phyloP scores from a whole-genome alignment of 768 basidiomycete species.

The Leccinellum rugosiceps region DNA sequence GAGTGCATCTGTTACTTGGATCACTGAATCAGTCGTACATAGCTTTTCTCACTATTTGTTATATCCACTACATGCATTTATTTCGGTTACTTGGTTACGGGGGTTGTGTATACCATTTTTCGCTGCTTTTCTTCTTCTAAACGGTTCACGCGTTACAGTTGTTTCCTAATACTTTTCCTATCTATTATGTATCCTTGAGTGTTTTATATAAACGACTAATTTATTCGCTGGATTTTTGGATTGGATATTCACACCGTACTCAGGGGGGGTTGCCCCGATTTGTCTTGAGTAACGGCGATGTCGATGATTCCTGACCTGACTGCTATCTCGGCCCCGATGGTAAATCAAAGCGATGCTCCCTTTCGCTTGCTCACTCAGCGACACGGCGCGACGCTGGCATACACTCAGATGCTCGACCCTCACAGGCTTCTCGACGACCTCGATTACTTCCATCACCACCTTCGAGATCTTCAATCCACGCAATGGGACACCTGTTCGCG shows the following conservation, averaged over 20 bases:
- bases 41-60: constrained; percentile 4
- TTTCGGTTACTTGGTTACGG: constrained; percentile 4
- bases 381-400: constrained; percentile 64
- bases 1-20: constrained; percentile 10
- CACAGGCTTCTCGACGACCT: constrained; percentile 58
- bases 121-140: neutral
- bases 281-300: neutral
- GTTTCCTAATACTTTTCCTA: constrained; percentile 2
- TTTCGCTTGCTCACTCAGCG: constrained; percentile 60
- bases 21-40: constrained; percentile 3
- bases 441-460: constrained; percentile 62
- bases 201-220: constrained; percentile 15
- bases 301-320: constrained; percentile 27
- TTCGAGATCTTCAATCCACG: constrained; percentile 47
- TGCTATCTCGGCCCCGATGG: constrained; percentile 69
- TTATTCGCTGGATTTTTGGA: constrained; percentile 8
- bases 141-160: neutral
- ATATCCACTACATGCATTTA: constrained; percentile 26
- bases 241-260: neutral
- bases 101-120: constrained; percentile 21
- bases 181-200: constrained; percentile 14
- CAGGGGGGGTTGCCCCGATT: neutral
- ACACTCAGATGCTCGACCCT: constrained; percentile 77
- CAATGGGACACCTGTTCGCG: constrained; percentile 24
- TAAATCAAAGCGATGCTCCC: constrained; percentile 76